Evolutionary conservation across 129 eudicot species (phyloP), one percentile per base, ranked within the genome.

Genomic region (Chrysanthemum seticuspe): DNA sequence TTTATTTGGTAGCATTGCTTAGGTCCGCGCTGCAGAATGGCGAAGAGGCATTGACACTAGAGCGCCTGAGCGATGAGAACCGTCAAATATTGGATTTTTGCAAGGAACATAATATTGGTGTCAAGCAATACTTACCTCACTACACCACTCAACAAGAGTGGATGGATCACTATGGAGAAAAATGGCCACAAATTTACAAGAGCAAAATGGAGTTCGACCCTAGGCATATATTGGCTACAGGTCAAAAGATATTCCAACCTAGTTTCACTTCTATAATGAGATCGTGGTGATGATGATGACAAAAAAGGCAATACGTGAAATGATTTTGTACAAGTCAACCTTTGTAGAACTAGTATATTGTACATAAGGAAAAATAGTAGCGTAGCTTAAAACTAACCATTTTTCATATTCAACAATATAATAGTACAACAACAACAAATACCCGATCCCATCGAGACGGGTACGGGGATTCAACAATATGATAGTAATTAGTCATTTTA

Each of bases 1-100:
- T 91, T 77, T 91, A 91, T 79, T 44, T 88, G 68, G 97, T 91
- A 52, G 97, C 92, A 13, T 74, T 91, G 23, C 85, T 91, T n/a
- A 82, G 97, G 75, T 91, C 97, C 0, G 97, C 96, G 11, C 27
- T 91, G 79, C 82, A 88, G 3, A 80, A 69, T 6, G 90, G 88
- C 0, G 92, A 86, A 5, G 92, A 84, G 72, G 79, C 87, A 19
- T 84, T 80, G 15, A 75, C 83, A 0, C 40, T 91, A 40, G 84
- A 88, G 4, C 86, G 81, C 48, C 55, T 91, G 58, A 84, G 72
- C 52, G 52, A 91, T 53, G 96, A 91, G 62, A 91, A 91, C 48
- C 82, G 79, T 53, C 79, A 70, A 31, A 81, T 91, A 44, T 21
- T 91, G 60, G 76, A 62, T 5, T 91, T 86, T n/a, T 91, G 97